Conservation (phyloP, 164 flowering plant genomes). For the Tinospora cordifolia region DNA sequence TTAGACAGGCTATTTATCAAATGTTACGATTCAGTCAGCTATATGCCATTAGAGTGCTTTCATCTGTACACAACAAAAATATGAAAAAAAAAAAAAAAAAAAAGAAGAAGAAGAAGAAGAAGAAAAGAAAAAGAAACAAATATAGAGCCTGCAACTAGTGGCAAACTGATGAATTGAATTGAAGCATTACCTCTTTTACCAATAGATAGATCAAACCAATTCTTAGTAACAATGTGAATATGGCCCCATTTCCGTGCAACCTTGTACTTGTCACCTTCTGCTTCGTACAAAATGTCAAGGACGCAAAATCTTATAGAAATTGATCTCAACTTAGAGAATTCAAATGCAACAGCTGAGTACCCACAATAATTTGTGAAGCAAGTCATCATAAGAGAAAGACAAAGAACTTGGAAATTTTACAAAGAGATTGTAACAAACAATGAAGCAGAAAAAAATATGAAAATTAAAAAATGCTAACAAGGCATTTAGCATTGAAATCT, state of each 20-base stretch:
- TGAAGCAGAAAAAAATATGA: not conserved
- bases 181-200: too few species aligned
- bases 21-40: too few species aligned
- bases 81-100: too few species aligned
- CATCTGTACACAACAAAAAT: too few species aligned
- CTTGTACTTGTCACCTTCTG: conserved; percentile 93
- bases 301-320: conserved; percentile 14
- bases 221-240: conserved; percentile 57
- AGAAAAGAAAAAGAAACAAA: too few species aligned
- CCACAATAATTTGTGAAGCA: conserved; percentile 1
- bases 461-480: not conserved
- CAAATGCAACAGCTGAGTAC: conserved; percentile 3
- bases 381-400: not conserved
- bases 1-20: too few species aligned
- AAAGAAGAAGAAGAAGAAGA: too few species aligned
- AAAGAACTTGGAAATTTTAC: not conserved
- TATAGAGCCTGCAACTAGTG: too few species aligned
- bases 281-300: conserved; percentile 68
- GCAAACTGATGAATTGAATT: too few species aligned
- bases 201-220: conserved; percentile 91
- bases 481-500: not conserved
- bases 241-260: conserved; percentile 88
- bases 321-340: not conserved
- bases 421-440: not conserved
- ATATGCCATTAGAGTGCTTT: too few species aligned